Percentiles rank a stretch among this genome's conserved stretches.
phyloP scores from a whole-genome alignment of 495 filamentous ascomycete species.

The Evernia prunastri region DNA sequence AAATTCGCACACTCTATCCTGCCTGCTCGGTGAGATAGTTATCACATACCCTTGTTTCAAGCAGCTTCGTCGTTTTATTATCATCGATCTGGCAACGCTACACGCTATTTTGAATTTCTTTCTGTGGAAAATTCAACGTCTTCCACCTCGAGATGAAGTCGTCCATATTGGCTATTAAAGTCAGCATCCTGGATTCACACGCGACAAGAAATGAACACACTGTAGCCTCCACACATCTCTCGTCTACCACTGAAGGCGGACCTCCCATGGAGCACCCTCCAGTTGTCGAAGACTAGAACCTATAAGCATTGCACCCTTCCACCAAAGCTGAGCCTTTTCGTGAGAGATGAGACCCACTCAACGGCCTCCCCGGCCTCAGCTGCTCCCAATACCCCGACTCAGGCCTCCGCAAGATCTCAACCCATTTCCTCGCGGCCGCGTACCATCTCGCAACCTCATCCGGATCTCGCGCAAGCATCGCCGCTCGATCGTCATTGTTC shows the following conservation, averaged over 20 bases:
- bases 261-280: constrained; percentile 85
- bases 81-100: background rate
- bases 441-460: too few relatives aligned
- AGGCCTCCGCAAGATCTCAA: too few relatives aligned
- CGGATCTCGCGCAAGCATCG: too few relatives aligned
- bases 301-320: too few relatives aligned
- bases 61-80: background rate
- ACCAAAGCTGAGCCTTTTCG: too few relatives aligned
- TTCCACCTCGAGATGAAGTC: constrained; percentile 76
- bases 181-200: constrained; percentile 3
- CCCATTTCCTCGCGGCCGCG: too few relatives aligned
- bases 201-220: constrained; percentile 43
- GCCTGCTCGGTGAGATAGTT: constrained; percentile 60
- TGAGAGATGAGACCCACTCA: too few relatives aligned
- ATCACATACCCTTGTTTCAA: constrained; percentile 24
- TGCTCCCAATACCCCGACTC: too few relatives aligned
- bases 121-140: constrained; percentile 53
- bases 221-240: constrained; percentile 83
- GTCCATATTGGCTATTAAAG: constrained; percentile 64
- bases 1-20: constrained; percentile 68
- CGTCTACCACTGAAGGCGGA: constrained; percentile 73
- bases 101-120: constrained; percentile 7
- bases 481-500: too few relatives aligned
- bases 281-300: constrained; percentile 79
- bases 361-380: too few relatives aligned